phyloP scores from a whole-genome alignment of 371 early-diverging fungal genomes.

The Apophysomyces sp. region DNA sequence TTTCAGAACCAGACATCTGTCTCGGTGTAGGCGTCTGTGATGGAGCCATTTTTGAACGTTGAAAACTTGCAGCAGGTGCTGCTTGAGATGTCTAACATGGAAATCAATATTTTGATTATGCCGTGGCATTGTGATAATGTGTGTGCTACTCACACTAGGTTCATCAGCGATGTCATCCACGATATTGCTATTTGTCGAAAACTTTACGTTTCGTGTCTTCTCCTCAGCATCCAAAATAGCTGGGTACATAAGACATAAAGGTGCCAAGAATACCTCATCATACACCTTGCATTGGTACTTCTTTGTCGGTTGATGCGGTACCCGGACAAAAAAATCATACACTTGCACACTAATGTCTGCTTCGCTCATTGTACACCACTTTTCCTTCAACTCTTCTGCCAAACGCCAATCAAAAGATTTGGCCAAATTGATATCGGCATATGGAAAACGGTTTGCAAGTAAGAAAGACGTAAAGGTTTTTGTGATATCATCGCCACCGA shows the following conservation, averaged over 20 bases:
- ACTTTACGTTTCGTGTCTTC: constrained; percentile 13
- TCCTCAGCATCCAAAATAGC: constrained; percentile 34
- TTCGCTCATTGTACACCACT: constrained; percentile 81
- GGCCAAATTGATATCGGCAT: constrained; percentile 61
- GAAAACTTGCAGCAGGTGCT: constrained; percentile 7
- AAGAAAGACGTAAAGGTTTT: constrained; percentile 69
- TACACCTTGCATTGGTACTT: constrained; percentile 85
- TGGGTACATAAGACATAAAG: constrained; percentile 65
- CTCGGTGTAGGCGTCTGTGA: not conserved
- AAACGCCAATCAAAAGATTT: constrained; percentile 70
- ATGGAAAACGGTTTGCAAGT: constrained; percentile 72
- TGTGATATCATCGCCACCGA: constrained; percentile 89
- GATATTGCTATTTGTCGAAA: constrained; percentile 23
- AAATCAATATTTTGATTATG: not conserved
- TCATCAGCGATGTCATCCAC: constrained; percentile 42
- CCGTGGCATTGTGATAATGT: not conserved
- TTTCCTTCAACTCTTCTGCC: constrained; percentile 74
- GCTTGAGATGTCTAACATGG: not conserved
- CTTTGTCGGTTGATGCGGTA: constrained; percentile 64
- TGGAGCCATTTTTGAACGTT: not conserved
- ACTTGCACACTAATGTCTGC: constrained; percentile 81
- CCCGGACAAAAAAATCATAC: constrained; percentile 78
- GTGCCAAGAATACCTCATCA: constrained; percentile 83
- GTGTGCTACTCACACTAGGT: constrained; percentile 17
- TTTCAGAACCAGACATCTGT: not conserved